Evolutionary conservation across 768 basidiomycete genomes (phyloP).

Genomic region (Tremella fuciformis): DNA sequence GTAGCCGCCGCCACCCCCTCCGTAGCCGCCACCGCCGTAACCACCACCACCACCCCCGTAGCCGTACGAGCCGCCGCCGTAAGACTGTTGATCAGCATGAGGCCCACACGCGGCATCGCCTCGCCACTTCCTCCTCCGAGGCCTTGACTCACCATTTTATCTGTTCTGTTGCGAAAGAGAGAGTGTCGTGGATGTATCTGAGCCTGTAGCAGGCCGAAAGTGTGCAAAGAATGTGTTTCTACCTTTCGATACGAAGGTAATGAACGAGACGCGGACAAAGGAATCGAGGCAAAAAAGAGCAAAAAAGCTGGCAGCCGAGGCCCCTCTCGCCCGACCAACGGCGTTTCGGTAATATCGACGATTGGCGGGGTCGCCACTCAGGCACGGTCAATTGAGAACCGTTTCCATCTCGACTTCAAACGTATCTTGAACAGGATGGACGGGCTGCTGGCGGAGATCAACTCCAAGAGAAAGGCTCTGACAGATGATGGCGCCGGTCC

Average conservation of each 20-base stretch:
- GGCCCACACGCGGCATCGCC: too few relatives aligned
- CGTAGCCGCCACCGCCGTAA: conserved; percentile 10
- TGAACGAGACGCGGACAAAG: background rate
- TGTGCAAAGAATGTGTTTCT: conserved; percentile 2
- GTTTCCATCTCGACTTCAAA: background rate
- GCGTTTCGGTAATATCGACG: background rate
- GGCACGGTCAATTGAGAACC: background rate
- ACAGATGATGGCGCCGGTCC: conserved; percentile 53
- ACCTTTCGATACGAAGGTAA: conserved; percentile 5
- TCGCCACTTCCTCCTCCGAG: background rate
- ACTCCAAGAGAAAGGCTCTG: conserved; percentile 76
- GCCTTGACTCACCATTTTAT: conserved; percentile 19
- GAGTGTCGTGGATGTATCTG: conserved; percentile 9
- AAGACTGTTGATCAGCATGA: conserved; percentile 17
- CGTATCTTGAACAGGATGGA: conserved; percentile 63
- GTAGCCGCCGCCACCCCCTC: conserved; percentile 12
- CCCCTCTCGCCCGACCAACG: background rate
- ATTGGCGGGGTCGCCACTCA: background rate
- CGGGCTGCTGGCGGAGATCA: conserved; percentile 83
- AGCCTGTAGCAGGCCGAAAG: conserved; percentile 2
- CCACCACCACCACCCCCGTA: conserved; percentile 13
- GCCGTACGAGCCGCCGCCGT: conserved; percentile 23
- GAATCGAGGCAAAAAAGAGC: background rate
- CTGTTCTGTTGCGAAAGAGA: conserved; percentile 1
- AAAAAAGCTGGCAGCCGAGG: too few relatives aligned